These are phyloP conservation scores for Myxozyma melibiosi DNA, from an alignment of 805 yeast genomes.

Conservation along the genomic window DNA sequence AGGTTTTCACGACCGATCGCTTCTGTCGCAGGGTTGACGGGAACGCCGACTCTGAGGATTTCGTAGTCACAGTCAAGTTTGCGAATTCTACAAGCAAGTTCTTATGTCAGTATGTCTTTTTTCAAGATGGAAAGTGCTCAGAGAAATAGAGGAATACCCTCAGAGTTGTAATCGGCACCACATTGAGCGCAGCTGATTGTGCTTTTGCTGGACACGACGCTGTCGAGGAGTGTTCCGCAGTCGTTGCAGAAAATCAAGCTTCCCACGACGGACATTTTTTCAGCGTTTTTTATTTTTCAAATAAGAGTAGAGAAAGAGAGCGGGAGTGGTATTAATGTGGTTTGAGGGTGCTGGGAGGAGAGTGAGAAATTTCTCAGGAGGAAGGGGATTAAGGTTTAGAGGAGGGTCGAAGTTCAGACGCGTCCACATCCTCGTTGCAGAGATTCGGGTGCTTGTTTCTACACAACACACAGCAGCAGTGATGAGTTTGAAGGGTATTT, in stretches of 20 bases:
- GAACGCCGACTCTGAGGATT: constrained; percentile 89
- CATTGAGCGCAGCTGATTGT: constrained; percentile 62
- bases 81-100: constrained; percentile 52
- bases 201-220: constrained; percentile 52
- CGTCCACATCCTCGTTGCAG: too few relatives aligned
- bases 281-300: not conserved
- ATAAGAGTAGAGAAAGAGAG: not conserved
- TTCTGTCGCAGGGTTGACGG: constrained; percentile 82
- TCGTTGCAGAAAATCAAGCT: constrained; percentile 89
- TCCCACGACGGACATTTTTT: constrained; percentile 87
- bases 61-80: constrained; percentile 81
- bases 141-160: constrained; percentile 39
- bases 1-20: constrained; percentile 87
- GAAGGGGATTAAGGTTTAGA: too few relatives aligned
- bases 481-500: too few relatives aligned
- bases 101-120: not conserved
- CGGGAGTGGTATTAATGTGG: too few relatives aligned
- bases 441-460: too few relatives aligned
- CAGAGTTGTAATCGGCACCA: constrained; percentile 46
- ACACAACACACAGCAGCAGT: too few relatives aligned
- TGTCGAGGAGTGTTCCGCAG: constrained; percentile 88
- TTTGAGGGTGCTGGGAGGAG: not conserved
- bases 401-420: too few relatives aligned
- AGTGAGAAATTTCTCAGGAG: not conserved
- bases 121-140: not conserved